These are phyloP conservation scores for Stephanodiscus triporus DNA, from an alignment of 108 stramenopile species.

Conservation along the genomic window DNA sequence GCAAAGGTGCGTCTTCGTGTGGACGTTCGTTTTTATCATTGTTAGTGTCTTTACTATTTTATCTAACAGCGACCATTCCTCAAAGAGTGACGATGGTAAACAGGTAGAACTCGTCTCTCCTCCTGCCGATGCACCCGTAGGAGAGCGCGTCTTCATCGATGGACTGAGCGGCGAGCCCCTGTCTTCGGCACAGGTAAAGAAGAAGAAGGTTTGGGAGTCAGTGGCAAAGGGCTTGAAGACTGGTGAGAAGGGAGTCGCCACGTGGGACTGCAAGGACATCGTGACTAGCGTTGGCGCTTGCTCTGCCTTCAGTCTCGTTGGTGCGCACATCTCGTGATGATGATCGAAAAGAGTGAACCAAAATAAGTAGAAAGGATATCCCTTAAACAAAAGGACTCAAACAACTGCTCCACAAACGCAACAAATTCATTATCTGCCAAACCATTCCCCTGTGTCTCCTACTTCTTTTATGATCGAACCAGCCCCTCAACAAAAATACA, in stretches of 20 bases:
- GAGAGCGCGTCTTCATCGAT: constrained; percentile 86
- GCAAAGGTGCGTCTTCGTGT: constrained; percentile 58
- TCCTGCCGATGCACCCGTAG: constrained; percentile 76
- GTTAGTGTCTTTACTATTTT: background rate
- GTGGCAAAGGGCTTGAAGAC: constrained; percentile 79
- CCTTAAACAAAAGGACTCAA: too few species aligned
- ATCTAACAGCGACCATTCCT: background rate
- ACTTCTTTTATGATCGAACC: too few species aligned
- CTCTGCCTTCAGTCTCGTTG: constrained; percentile 65
- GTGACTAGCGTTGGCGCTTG: constrained; percentile 79
- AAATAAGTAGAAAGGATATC: background rate
- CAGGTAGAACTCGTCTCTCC: constrained; percentile 82
- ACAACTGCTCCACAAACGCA: background rate
- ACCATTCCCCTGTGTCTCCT: too few species aligned
- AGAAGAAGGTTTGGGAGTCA: constrained; percentile 84
- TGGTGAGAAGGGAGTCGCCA: constrained; percentile 75
- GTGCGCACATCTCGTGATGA: constrained; percentile 76
- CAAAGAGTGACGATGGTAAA: constrained; percentile 65
- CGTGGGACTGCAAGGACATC: constrained; percentile 81
- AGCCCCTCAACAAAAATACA: too few species aligned
- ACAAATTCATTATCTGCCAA: background rate
- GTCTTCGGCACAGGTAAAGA: constrained; percentile 84
- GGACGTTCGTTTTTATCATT: background rate
- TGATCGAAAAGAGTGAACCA: background rate
- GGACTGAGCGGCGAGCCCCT: constrained; percentile 79